A percentile compares a stretch with the other conserved stretches of the same genome.
phyloP scores from a whole-genome alignment of 78 protist genomes.

The Dictyostelium firmibasis region DNA sequence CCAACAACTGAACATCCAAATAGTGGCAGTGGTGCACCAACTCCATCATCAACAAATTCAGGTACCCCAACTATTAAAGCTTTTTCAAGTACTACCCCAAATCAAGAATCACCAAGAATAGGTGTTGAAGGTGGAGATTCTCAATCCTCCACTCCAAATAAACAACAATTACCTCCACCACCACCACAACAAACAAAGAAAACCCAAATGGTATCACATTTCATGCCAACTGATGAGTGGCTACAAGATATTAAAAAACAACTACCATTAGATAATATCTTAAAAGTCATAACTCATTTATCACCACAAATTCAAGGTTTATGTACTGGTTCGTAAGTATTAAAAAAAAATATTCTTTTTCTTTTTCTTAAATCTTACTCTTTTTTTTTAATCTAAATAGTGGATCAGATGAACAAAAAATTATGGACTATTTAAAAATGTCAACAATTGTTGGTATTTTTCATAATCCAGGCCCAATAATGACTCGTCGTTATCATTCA shows the following conservation, averaged over 20 bases:
- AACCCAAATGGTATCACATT: slow-evolving; percentile 21
- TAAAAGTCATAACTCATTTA: slow-evolving; percentile 54
- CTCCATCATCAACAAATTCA: neutral
- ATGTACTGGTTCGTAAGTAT: slow-evolving; percentile 43
- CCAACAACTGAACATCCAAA: slow-evolving; percentile 18
- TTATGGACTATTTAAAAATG: slow-evolving; percentile 71
- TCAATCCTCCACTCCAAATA: neutral
- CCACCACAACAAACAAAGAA: neutral
- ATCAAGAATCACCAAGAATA: neutral
- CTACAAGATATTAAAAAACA: slow-evolving; percentile 59
- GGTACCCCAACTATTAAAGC: neutral
- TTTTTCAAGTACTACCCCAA: slow-evolving; percentile 12
- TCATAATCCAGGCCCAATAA: slow-evolving; percentile 80
- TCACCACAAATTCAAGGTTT: slow-evolving; percentile 80
- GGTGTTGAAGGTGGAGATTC: neutral
- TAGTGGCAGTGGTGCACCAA: neutral
- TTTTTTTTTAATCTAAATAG: neutral
- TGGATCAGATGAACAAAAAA: slow-evolving; percentile 64
- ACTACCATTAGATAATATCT: slow-evolving; percentile 64
- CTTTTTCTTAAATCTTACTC: neutral
- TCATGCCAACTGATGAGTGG: slow-evolving; percentile 81
- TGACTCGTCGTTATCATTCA: slow-evolving; percentile 70
- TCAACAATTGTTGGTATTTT: slow-evolving; percentile 89
- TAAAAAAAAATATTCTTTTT: neutral
- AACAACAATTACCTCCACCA: slow-evolving; percentile 1